phyloP scores from a whole-genome alignment of 371 early-diverging fungal genomes.

The Entomophthora muscae region DNA sequence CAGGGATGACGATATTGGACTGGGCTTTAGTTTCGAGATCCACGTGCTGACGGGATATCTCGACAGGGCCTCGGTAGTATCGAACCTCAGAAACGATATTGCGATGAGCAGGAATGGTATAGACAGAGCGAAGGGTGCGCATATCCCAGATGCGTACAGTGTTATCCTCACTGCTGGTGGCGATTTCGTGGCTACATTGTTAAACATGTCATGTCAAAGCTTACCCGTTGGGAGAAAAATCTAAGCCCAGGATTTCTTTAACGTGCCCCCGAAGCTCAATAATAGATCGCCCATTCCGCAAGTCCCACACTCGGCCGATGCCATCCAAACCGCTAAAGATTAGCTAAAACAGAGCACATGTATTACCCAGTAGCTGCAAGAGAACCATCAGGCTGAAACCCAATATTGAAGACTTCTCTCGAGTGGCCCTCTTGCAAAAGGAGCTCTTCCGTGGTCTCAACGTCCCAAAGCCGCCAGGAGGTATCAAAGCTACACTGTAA shows the following conservation, averaged over 20 bases:
- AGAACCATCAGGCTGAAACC: conserved; percentile 82
- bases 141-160: conserved; percentile 83
- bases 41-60: not conserved
- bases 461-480: conserved; percentile 93
- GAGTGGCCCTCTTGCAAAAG: conserved; percentile 88
- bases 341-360: not conserved
- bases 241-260: conserved; percentile 65
- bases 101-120: conserved; percentile 83
- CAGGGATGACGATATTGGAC: conserved; percentile 8
- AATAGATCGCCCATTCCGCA: conserved; percentile 75
- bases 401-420: conserved; percentile 74
- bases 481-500: conserved; percentile 43
- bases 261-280: conserved; percentile 84
- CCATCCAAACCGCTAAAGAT: conserved; percentile 61
- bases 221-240: conserved; percentile 83
- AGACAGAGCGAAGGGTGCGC: conserved; percentile 50
- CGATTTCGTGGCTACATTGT: conserved; percentile 40
- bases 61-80: conserved; percentile 31
- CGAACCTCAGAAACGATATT: conserved; percentile 70
- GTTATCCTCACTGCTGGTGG: conserved; percentile 65
- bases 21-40: conserved; percentile 8
- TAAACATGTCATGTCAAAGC: too few species aligned
- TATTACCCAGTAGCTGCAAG: conserved; percentile 69
- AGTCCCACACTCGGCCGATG: conserved; percentile 88
- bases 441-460: conserved; percentile 49